phyloP scores from a whole-genome alignment of 352 stramenopile species.

The Phytophthora chlamydospora region DNA sequence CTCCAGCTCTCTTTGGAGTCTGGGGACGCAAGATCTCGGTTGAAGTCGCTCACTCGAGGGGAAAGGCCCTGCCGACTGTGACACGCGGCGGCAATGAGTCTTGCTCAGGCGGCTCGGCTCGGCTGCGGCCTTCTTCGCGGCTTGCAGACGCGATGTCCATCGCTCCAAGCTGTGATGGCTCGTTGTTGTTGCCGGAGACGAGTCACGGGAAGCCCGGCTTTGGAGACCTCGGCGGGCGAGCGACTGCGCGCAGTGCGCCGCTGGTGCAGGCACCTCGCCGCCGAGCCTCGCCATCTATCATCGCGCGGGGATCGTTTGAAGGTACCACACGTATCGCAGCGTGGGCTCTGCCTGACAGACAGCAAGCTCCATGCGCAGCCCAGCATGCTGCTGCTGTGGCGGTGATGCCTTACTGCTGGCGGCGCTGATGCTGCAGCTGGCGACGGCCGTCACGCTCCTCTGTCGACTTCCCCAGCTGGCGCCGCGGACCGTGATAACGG shows the following conservation, averaged over 20 bases:
- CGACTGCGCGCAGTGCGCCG: neutral
- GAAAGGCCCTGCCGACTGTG: constrained; percentile 16
- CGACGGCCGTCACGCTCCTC: neutral
- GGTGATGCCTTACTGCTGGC: constrained; percentile 3
- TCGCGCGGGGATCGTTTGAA: constrained; percentile 26
- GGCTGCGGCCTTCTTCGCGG: constrained; percentile 13
- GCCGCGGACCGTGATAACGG: constrained; percentile 23
- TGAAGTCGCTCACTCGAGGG: constrained; percentile 26
- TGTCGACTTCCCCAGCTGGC: constrained; percentile 23
- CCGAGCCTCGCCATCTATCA: neutral
- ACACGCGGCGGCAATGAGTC: constrained; percentile 17
- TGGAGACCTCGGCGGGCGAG: constrained; percentile 1
- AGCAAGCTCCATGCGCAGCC: neutral
- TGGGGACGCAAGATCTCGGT: constrained; percentile 22
- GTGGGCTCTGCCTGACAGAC: constrained; percentile 14
- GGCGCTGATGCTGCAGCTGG: neutral
- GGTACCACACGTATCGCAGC: constrained; percentile 36
- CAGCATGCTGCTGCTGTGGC: constrained; percentile 10
- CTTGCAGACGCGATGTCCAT: constrained; percentile 9
- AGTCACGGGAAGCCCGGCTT: constrained; percentile 2
- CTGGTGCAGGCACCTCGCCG: constrained; percentile 1
- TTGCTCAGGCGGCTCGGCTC: constrained; percentile 6
- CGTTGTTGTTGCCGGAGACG: constrained; percentile 30
- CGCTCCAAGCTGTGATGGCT: constrained; percentile 26
- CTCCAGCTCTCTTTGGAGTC: neutral